phyloP scores from a whole-genome alignment of 148 eudicot species.

The Nepenthes mirabilis region DNA sequence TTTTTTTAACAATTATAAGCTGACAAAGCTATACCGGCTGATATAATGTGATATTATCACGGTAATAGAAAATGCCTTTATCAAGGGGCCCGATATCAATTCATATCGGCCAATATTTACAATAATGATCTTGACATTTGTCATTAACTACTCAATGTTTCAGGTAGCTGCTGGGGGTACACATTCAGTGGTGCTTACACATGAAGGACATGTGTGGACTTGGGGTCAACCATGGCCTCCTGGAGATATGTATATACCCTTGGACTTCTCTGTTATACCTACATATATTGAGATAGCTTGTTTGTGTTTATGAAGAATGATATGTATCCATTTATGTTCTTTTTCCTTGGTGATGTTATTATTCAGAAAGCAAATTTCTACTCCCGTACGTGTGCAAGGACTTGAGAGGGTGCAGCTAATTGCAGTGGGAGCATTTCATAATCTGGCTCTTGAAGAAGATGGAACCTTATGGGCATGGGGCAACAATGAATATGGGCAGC shows the following conservation, averaged over 20 bases:
- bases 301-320: not conserved
- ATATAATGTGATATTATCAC: too few species aligned
- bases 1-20: too few species aligned
- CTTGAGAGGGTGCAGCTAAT: slow-evolving; percentile 71
- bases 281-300: not conserved
- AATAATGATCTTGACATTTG: not conserved
- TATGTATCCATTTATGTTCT: not conserved
- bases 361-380: slow-evolving; percentile 84
- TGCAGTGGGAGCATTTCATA: slow-evolving; percentile 98
- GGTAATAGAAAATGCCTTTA: too few species aligned
- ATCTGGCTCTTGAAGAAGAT: slow-evolving; percentile 87
- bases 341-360: not conserved
- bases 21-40: too few species aligned
- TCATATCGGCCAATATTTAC: too few species aligned
- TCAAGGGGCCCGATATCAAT: too few species aligned
- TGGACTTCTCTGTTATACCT: not conserved
- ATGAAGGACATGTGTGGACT: slow-evolving; percentile 97
- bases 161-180: slow-evolving; percentile 99
- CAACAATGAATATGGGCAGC: slow-evolving; percentile 96
- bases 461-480: slow-evolving; percentile 95
- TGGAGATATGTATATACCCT: slow-evolving; percentile 71
- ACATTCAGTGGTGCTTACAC: slow-evolving; percentile 92
- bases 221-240: slow-evolving; percentile 99
- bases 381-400: slow-evolving; percentile 90
- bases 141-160: slow-evolving; percentile 6